These are phyloP conservation scores for Saccharomycopsis schoenii DNA, from an alignment of 805 yeast species.

Conservation along the genomic window DNA sequence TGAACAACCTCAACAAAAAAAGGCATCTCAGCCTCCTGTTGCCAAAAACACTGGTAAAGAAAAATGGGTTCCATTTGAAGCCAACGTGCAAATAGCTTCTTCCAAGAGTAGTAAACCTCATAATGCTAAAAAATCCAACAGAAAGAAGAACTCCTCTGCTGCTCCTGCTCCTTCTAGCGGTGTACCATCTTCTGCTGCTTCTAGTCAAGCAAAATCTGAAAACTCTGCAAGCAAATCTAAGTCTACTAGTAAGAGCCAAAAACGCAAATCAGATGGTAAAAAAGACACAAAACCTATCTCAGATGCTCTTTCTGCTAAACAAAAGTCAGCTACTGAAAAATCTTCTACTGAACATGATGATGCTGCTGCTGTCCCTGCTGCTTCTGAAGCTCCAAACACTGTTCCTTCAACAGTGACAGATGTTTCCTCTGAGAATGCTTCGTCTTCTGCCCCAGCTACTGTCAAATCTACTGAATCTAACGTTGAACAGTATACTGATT, in stretches of 20 bases:
- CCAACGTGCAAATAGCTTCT: slow-evolving; percentile 32
- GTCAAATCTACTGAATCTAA: not conserved
- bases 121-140: slow-evolving; percentile 11
- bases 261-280: not conserved
- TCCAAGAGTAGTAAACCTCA: slow-evolving; percentile 5
- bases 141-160: slow-evolving; percentile 9
- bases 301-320: not conserved
- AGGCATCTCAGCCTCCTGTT: slow-evolving; percentile 20
- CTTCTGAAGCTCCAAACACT: not conserved
- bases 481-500: not conserved
- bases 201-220: not conserved
- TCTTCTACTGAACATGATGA: not conserved
- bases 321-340: not conserved
- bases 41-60: slow-evolving; percentile 32
- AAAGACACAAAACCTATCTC: not conserved
- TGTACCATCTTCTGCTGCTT: not conserved
- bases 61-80: slow-evolving; percentile 68
- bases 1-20: slow-evolving; percentile 23
- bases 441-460: not conserved
- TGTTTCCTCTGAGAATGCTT: not conserved
- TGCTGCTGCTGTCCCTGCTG: not conserved
- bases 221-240: not conserved
- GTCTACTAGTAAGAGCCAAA: not conserved
- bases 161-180: slow-evolving; percentile 1
- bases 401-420: not conserved